Evolutionary conservation across 2,329 filamentous ascomycete species (phyloP), one percentile per base, ranked within the genome.

Genomic region (Dactylonectria macrodidyma): DNA sequence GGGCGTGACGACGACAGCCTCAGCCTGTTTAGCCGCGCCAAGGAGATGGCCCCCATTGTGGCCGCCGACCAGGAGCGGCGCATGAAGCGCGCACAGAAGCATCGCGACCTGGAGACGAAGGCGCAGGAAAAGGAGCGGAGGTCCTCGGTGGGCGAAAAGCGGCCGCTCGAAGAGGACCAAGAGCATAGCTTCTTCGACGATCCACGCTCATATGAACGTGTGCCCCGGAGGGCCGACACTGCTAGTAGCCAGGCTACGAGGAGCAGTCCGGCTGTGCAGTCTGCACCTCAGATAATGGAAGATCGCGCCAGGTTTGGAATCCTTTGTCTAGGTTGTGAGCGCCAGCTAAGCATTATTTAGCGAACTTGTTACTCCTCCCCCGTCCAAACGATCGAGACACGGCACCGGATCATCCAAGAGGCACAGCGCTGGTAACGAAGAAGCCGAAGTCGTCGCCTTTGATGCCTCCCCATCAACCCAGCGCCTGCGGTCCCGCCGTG

Each of bases 21-120:
- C 11, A 80, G 79, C 2, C 78, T 89, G 6, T 90, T 90, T 69
- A 82, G 83, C 48, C 84, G 85, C 5, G 81, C 85, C 12, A 85
- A 84, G 68, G 81, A 85, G 65, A 87, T 88, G 75, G 86, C 85
- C 58, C 81, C 83, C 6, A 79, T 81, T 41, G 75, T 85, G 36
- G 76, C 81, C 61, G 82, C 83, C n/a, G 82, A 85, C 36, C 79
- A 77, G 44, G 78, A 82, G 70, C 76, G 79, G 51, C 73, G 73
- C n/a, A 26, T 71, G 55, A 64, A 69, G 63, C 76, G 71, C 64
- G 75, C 72, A 62, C 75, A 72, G 67, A 73, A 76, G 47, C 73
- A 75, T 33, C 69, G 66, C 36, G 71, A 76, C 52, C 61, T 69
- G 44, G 69, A 69, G 58, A 74, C 58, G 10, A 58, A 38, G 60